phyloP scores from a whole-genome alignment of 805 yeast genomes.

The Teunomyces aglyptinius region DNA sequence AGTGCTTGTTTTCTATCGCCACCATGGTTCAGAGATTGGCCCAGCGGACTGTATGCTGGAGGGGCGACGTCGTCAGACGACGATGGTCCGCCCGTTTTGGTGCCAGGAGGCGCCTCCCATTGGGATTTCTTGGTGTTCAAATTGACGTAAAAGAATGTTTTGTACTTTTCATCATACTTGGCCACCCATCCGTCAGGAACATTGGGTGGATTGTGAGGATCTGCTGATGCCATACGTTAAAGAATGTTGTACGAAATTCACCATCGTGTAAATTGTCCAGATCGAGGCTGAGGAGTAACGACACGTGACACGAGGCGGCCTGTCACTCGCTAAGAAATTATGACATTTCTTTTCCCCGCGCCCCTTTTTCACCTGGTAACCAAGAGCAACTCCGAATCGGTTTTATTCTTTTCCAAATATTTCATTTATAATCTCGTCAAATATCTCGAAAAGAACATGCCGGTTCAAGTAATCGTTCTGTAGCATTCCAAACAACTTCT shows the following conservation, averaged over 20 bases:
- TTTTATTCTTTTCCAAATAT: slow-evolving; percentile 30
- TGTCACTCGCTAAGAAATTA: not conserved
- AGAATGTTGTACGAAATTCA: too few relatives aligned
- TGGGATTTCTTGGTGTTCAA: slow-evolving; percentile 71
- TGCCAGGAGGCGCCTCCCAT: slow-evolving; percentile 82
- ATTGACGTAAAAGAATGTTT: slow-evolving; percentile 80
- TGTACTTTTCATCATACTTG: slow-evolving; percentile 65
- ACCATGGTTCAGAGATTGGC: not conserved
- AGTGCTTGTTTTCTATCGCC: slow-evolving; percentile 3
- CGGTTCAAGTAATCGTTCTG: slow-evolving; percentile 73
- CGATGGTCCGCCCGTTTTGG: slow-evolving; percentile 30
- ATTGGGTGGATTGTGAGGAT: slow-evolving; percentile 40
- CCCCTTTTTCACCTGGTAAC: too few relatives aligned
- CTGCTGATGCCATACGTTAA: slow-evolving; percentile 2
- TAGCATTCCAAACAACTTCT: slow-evolving; percentile 57
- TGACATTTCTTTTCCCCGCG: not conserved
- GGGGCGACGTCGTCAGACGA: slow-evolving; percentile 11
- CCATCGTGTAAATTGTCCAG: too few relatives aligned
- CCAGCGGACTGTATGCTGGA: slow-evolving; percentile 4
- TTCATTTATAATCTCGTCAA: slow-evolving; percentile 56
- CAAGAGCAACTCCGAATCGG: too few relatives aligned
- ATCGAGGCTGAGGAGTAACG: not conserved
- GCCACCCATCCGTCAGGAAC: slow-evolving; percentile 77
- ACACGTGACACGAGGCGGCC: not conserved
- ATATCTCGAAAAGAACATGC: slow-evolving; percentile 55